Percentiles rank a stretch among this genome's conserved stretches.
Evolutionary conservation across 2,329 filamentous ascomycete genomes (phyloP).

Genomic region (Passalora sequoiae): DNA sequence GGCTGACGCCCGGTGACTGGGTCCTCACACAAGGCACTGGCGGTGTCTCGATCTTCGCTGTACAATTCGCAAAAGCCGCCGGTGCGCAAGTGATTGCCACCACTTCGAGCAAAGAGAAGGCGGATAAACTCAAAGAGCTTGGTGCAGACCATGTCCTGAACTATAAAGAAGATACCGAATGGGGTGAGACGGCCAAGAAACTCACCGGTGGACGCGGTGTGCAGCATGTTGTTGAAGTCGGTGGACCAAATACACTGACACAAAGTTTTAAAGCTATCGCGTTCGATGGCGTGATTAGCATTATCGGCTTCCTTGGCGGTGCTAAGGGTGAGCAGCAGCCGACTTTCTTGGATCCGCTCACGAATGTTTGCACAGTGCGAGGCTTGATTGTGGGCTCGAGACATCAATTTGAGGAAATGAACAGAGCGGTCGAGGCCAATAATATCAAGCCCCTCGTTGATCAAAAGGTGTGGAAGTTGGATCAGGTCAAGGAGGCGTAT

Average conservation of each 20-base stretch:
- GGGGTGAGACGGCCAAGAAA: constrained; percentile 50
- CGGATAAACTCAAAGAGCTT: constrained; percentile 45
- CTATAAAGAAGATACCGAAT: constrained; percentile 49
- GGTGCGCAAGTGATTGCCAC: constrained; percentile 56
- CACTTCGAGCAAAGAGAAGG: constrained; percentile 49
- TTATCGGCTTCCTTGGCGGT: constrained; percentile 56
- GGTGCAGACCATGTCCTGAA: constrained; percentile 55
- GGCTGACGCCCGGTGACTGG: constrained; percentile 37
- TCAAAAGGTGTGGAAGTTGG: constrained; percentile 51
- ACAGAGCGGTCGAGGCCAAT: constrained; percentile 53
- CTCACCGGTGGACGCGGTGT: constrained; percentile 54
- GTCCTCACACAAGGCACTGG: constrained; percentile 66
- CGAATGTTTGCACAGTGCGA: constrained; percentile 50
- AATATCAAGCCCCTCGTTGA: constrained; percentile 57
- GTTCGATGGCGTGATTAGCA: constrained; percentile 51
- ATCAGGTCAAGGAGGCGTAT: constrained; percentile 49
- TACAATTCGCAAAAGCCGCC: constrained; percentile 52
- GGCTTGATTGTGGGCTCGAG: constrained; percentile 55
- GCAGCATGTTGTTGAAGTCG: constrained; percentile 62
- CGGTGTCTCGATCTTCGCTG: constrained; percentile 60
- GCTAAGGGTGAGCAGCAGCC: constrained; percentile 45
- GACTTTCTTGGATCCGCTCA: constrained; percentile 48
- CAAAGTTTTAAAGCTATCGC: constrained; percentile 42
- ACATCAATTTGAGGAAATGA: constrained; percentile 56
- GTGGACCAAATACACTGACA: constrained; percentile 56